phyloP scores from a whole-genome alignment of 2,329 filamentous ascomycete genomes.

The Blastomyces silverae region DNA sequence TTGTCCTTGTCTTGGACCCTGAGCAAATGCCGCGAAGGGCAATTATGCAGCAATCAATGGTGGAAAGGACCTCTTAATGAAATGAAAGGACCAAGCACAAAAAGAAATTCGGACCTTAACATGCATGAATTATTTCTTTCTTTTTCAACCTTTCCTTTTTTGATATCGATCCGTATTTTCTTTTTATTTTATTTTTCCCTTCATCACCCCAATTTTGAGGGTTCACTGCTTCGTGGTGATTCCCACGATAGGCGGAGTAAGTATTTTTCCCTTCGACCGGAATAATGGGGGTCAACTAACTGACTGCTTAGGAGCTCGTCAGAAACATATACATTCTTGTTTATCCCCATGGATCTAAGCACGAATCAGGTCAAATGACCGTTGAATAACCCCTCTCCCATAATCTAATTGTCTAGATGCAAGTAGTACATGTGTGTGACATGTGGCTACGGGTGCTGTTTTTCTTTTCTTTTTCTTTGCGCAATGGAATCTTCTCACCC shows the following conservation, averaged over 20 bases:
- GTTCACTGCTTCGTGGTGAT: too few relatives aligned
- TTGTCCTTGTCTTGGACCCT: background rate
- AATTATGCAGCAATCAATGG: background rate
- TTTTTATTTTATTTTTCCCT: background rate
- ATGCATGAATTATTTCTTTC: background rate
- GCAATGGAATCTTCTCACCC: background rate
- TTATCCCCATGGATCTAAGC: background rate
- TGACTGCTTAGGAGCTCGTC: background rate
- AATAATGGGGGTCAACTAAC: background rate
- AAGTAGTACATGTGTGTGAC: background rate
- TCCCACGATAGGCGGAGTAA: background rate
- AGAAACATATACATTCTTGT: background rate
- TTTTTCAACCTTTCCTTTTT: background rate
- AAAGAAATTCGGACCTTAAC: background rate
- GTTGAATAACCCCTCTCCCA: background rate
- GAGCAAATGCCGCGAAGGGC: background rate
- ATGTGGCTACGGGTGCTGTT: background rate
- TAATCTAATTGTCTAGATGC: background rate
- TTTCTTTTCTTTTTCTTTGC: background rate
- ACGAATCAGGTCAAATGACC: background rate
- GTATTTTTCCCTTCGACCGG: background rate
- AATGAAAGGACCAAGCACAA: slow-evolving; percentile 1
- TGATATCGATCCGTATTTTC: background rate
- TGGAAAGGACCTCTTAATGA: background rate
- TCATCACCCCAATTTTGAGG: background rate